phyloP scores from a whole-genome alignment of 331 rosid species.

The Saraca asoca region DNA sequence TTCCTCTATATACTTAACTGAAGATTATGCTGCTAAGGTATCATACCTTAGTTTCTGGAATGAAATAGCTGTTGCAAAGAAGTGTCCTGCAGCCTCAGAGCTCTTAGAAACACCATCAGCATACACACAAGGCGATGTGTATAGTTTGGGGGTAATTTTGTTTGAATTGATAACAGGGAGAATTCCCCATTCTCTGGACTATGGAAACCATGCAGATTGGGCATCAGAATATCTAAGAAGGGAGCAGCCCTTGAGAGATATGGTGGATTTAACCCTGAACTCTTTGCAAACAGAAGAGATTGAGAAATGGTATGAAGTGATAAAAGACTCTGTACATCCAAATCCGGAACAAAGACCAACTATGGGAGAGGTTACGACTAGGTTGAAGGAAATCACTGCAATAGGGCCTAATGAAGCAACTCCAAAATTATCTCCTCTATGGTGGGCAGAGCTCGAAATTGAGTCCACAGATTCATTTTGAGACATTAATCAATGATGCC shows the following conservation, averaged over 20 bases:
- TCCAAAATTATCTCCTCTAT: slow-evolving; percentile 82
- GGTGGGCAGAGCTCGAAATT: slow-evolving; percentile 99
- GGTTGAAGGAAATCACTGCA: slow-evolving; percentile 66
- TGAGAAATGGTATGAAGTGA: slow-evolving; percentile 53
- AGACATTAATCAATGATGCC: slow-evolving; percentile 27
- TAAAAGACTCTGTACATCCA: slow-evolving; percentile 55
- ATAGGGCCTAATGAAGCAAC: slow-evolving; percentile 74
- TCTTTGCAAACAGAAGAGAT: slow-evolving; percentile 53
- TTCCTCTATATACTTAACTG: slow-evolving; percentile 75
- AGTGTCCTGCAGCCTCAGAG: slow-evolving; percentile 39
- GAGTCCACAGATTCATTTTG: slow-evolving; percentile 55
- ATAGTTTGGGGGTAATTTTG: slow-evolving; percentile 71
- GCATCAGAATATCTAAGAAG: slow-evolving; percentile 60
- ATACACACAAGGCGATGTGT: slow-evolving; percentile 60
- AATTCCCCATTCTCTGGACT: slow-evolving; percentile 55
- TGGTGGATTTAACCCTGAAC: slow-evolving; percentile 70
- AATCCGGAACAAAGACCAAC: slow-evolving; percentile 57
- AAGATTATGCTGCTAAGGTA: slow-evolving; percentile 89
- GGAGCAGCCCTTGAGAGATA: slow-evolving; percentile 52
- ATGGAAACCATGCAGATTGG: slow-evolving; percentile 57
- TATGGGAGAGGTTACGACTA: slow-evolving; percentile 58
- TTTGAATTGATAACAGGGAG: slow-evolving; percentile 81
- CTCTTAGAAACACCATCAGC: slow-evolving; percentile 42
- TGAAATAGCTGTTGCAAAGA: slow-evolving; percentile 47
- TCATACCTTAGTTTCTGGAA: slow-evolving; percentile 77